phyloP scores from a whole-genome alignment of 345 rosid species.

The Cardamine resedifolia region DNA sequence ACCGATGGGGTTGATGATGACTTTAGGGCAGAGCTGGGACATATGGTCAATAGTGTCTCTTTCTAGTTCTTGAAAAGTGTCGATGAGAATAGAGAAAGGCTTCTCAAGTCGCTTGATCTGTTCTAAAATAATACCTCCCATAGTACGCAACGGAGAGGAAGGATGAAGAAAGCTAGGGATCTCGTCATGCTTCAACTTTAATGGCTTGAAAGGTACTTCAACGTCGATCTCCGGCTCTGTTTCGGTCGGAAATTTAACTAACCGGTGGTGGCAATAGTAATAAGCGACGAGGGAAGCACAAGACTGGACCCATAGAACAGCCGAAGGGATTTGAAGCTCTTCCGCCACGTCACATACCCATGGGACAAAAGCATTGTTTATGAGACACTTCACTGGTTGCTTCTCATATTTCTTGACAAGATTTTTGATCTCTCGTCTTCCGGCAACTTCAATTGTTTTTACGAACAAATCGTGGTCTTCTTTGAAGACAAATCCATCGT shows the following conservation, averaged over 20 bases:
- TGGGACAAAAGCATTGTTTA: slow-evolving; percentile 70
- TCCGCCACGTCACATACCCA: slow-evolving; percentile 80
- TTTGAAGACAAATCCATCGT: slow-evolving; percentile 47
- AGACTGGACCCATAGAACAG: slow-evolving; percentile 88
- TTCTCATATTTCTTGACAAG: slow-evolving; percentile 44
- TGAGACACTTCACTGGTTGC: slow-evolving; percentile 62
- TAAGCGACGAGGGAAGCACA: slow-evolving; percentile 68
- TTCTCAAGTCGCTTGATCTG: slow-evolving; percentile 55
- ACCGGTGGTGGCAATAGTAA: slow-evolving; percentile 52
- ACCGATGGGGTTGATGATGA: slow-evolving; percentile 51
- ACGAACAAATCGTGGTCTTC: slow-evolving; percentile 38
- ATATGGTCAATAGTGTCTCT: slow-evolving; percentile 54
- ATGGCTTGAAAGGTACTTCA: slow-evolving; percentile 57
- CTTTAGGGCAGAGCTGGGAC: slow-evolving; percentile 49
- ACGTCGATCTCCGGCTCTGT: slow-evolving; percentile 52
- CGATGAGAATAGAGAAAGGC: slow-evolving; percentile 62
- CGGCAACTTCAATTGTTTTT: slow-evolving; percentile 45
- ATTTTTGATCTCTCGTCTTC: slow-evolving; percentile 41
- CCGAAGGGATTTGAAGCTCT: slow-evolving; percentile 62
- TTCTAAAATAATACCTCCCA: slow-evolving; percentile 46
- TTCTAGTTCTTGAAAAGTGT: slow-evolving; percentile 66
- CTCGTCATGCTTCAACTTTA: slow-evolving; percentile 60
- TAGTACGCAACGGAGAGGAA: slow-evolving; percentile 33
- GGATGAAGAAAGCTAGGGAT: slow-evolving; percentile 73
- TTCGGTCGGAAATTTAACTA: slow-evolving; percentile 54